These are phyloP conservation scores for Rubia peregrina DNA, from an alignment of 305 asterid genomes.

Conservation along the genomic window DNA sequence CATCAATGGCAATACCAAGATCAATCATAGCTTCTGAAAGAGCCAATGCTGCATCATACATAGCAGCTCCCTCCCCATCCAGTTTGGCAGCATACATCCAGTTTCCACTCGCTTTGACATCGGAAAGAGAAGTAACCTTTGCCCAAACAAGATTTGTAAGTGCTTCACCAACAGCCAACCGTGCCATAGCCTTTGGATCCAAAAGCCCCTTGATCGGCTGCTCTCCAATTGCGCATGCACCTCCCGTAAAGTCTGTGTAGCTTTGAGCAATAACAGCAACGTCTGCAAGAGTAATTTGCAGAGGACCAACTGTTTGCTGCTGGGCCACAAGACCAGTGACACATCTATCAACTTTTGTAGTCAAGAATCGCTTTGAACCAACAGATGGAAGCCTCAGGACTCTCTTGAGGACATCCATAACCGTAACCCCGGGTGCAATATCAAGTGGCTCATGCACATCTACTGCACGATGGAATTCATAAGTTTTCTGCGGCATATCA, in stretches of 20 bases:
- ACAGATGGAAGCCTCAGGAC: constrained; percentile 86
- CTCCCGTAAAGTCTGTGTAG: constrained; percentile 69
- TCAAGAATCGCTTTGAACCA: constrained; percentile 83
- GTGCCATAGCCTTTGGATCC: constrained; percentile 88
- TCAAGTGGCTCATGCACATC: constrained; percentile 64
- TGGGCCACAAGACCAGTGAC: constrained; percentile 97
- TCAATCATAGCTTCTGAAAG: constrained; percentile 89
- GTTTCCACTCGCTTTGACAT: constrained; percentile 86
- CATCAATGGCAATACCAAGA: constrained; percentile 92
- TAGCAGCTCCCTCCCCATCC: constrained; percentile 88
- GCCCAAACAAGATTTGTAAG: constrained; percentile 94
- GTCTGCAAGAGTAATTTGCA: constrained; percentile 84
- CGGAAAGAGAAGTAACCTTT: constrained; percentile 75
- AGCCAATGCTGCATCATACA: constrained; percentile 92
- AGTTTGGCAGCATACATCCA: constrained; percentile 93
- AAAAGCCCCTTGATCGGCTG: constrained; percentile 90
- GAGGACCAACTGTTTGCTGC: constrained; percentile 97
- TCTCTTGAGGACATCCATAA: constrained; percentile 67
- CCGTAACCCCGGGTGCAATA: constrained; percentile 67
- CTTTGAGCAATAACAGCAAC: constrained; percentile 91
- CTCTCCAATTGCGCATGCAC: constrained; percentile 83
- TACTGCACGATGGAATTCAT: constrained; percentile 51
- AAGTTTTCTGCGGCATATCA: constrained; percentile 95
- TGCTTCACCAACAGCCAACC: constrained; percentile 89
- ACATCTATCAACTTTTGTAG: constrained; percentile 95